Evolutionary conservation across 768 basidiomycete genomes (phyloP), one percentile per base, ranked within the genome.

Genomic region (Hemileccinum impolitum): DNA sequence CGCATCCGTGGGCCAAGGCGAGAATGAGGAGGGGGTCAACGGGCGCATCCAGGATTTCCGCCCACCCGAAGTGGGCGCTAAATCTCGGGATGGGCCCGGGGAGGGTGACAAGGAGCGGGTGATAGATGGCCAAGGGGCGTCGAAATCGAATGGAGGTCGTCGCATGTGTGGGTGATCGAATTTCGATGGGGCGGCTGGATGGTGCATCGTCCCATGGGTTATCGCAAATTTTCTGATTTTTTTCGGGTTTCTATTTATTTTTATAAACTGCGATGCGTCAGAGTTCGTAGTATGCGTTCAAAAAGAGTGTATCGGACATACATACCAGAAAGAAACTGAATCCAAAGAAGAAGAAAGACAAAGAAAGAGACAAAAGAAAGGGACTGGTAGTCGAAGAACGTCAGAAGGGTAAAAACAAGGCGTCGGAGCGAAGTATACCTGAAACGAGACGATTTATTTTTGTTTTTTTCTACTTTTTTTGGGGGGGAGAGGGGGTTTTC

Each of bases 211-310:
- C 30, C 26, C 6, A 14, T 43, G 36, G 35, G n/a, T 52, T 41
- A 36, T 53, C 10, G 41, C 25, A 8, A 13, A 31, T 39, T 53
- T 52, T 52, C 28, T 15, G n/a, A 17, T 40, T 51, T 51, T 51
- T 43, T 18, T 15, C 5, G 6, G 25, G 1, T 40, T 48, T 48
- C 7, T n/a, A n/a, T 34, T 17, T 3, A 21, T 23, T 17, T 46
- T 35, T 51, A 25, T 35, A 4, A 11, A 10, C 6, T 17, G 25
- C 4, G 4, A 14, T 14, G 28, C 2, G 15, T 53, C 10, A 38
- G 40, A 9, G 6, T 10, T 30, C 6, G 23, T 23, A 23, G 23
- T 8, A 28, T 28, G 18, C 19, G 37, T 38, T 17, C 25, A 5
- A 3, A 30, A 23, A 23, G 23, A 6, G 6, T 7, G 14, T 31